Percentiles rank a stretch among this genome's conserved stretches.
Conservation (phyloP, 352 stramenopile species). For the Nothophytophthora sp. region DNA sequence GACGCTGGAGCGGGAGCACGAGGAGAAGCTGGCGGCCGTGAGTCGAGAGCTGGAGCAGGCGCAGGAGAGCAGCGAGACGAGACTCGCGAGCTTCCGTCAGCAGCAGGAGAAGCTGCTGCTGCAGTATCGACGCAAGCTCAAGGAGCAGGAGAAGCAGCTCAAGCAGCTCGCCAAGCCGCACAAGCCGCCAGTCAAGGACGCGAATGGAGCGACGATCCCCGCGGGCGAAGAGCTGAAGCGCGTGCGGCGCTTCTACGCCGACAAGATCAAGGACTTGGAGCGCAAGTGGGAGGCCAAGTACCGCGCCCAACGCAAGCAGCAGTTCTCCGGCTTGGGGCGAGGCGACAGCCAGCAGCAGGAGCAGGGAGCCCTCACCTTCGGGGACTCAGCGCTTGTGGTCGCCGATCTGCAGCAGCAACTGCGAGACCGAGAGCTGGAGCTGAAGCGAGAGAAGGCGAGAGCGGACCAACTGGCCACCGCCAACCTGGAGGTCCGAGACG, state of each 20-base stretch:
- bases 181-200: conserved; percentile 11
- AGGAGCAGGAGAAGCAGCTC: conserved; percentile 45
- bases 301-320: conserved; percentile 50
- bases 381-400: conserved; percentile 36
- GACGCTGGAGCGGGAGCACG: conserved; percentile 35
- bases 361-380: conserved; percentile 29
- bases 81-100: conserved; percentile 70
- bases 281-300: conserved; percentile 77
- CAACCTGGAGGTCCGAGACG: too few species aligned
- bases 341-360: conserved; percentile 11
- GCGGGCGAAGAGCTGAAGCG: conserved; percentile 43
- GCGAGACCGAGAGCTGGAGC: conserved; percentile 17
- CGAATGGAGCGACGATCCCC: neutral
- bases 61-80: conserved; percentile 54
- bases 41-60: conserved; percentile 49
- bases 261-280: conserved; percentile 80
- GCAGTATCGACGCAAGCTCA: conserved; percentile 68
- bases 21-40: conserved; percentile 42
- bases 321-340: conserved; percentile 19
- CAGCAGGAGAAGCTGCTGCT: conserved; percentile 78
- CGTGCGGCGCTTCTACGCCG: conserved; percentile 68
- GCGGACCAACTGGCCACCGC: conserved; percentile 20
- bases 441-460: conserved; percentile 25
- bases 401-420: conserved; percentile 37
- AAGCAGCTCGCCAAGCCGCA: conserved; percentile 21